phyloP scores from a whole-genome alignment of 108 stramenopile species.

The Discostella pseudostelligera region DNA sequence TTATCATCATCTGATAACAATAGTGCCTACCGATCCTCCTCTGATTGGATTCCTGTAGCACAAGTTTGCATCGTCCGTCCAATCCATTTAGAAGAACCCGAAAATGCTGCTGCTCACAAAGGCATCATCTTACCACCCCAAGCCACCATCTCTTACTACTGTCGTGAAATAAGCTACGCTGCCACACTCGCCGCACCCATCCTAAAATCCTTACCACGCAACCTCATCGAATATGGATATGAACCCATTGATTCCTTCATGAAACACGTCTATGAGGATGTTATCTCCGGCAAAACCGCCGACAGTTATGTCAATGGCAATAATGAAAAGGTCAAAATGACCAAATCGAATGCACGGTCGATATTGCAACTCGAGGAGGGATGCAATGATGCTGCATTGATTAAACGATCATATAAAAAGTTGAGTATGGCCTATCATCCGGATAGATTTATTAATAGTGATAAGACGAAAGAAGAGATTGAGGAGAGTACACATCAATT shows the following conservation, averaged over 20 bases:
- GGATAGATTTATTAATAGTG: conserved; percentile 60
- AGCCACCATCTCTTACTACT: conserved; percentile 70
- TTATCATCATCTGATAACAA: background rate
- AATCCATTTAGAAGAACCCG: conserved; percentile 42
- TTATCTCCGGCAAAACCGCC: conserved; percentile 55
- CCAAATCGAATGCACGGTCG: conserved; percentile 63
- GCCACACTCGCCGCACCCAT: conserved; percentile 59
- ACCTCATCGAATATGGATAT: conserved; percentile 65
- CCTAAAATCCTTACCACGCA: conserved; percentile 59
- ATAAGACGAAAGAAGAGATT: conserved; percentile 50
- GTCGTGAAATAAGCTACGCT: conserved; percentile 67
- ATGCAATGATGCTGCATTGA: conserved; percentile 36
- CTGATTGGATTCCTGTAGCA: conserved; percentile 84
- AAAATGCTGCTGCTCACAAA: background rate
- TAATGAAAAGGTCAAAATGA: conserved; percentile 38
- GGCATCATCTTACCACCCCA: conserved; percentile 15
- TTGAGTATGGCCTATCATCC: conserved; percentile 70
- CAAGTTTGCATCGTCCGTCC: conserved; percentile 60
- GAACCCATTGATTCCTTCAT: conserved; percentile 70
- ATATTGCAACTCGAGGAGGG: conserved; percentile 53
- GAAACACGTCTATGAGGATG: conserved; percentile 71
- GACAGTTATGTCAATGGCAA: conserved; percentile 25
- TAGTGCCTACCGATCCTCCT: conserved; percentile 15
- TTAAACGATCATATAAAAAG: conserved; percentile 72
- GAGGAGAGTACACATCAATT: conserved; percentile 47